Evolutionary conservation across 2,329 filamentous ascomycete genomes (phyloP), one percentile per base, ranked within the genome.

Genomic region (Colletotrichum lini): DNA sequence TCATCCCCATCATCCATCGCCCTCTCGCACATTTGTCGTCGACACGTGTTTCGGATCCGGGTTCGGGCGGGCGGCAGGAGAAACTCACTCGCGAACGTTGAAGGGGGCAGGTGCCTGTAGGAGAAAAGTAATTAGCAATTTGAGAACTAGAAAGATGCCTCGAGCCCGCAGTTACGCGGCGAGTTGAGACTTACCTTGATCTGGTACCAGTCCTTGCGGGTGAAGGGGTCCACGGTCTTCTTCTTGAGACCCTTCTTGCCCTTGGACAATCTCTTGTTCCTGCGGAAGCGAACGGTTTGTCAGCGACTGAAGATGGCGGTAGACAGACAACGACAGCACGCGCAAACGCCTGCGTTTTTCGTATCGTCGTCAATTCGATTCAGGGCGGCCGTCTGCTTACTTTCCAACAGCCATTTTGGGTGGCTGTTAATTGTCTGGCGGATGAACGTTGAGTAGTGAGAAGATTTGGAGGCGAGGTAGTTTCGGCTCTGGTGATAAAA

Each of bases 161-260:
- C 8, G 21, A 52, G 52, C 63, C 16, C 50, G 65, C 79, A 72
- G 75, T 75, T 79, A 61, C 73, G 65, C 38, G 7, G 58, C 15
- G 9, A 7, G 35, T 38, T 26, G 30, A 26, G 16, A 67, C 88
- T 78, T 82, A 94, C 93, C 92, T 98, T 98, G 87, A 99, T 92
- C 82, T 93, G 94, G 89, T 95, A 99, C 94, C 97, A 98, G 86
- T 98, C 96, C 91, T 99, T 99, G 85, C 96, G 94, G 82, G 95
- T 91, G 90, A 98, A 98, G 82, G 96, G 96, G 87, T 99, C 96
- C 80, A 93, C 89, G 82, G 95, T 96, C 89, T 96, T 96, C 96
- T 99, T 98, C 94, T 98, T 98, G 85, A 98, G 91, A 87, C 96
- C 96, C 92, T 99, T 99, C 94, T 98, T 99, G 89, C 96, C 96